Conservation (phyloP, 1,139 yeast species). For the Arxiozyma slooffiae region DNA sequence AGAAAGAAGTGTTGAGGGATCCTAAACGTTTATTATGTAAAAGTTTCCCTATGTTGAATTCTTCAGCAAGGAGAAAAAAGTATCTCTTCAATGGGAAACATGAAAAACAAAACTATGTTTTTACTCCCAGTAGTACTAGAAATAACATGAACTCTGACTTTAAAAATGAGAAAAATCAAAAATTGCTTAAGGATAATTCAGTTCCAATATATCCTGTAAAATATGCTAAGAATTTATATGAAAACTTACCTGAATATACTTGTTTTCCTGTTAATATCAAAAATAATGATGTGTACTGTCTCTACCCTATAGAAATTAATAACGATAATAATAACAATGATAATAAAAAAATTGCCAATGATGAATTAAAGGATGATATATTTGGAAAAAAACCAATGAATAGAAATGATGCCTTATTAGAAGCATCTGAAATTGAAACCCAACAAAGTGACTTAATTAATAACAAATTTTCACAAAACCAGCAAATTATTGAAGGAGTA, state of each 20-base stretch:
- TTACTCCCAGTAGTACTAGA: conserved; percentile 6
- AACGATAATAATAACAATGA: neutral
- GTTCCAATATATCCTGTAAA: conserved; percentile 20
- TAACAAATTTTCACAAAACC: neutral
- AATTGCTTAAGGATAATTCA: neutral
- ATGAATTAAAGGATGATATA: neutral
- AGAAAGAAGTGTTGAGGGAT: conserved; percentile 3
- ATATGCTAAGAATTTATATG: conserved; percentile 26
- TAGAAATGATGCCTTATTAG: neutral
- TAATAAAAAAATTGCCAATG: neutral
- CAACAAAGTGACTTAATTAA: conserved; percentile 3
- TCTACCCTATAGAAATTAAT: neutral
- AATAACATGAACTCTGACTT: neutral
- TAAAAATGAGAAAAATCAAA: neutral
- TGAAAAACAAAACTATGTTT: neutral
- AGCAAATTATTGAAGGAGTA: neutral
- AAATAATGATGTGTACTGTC: conserved; percentile 10
- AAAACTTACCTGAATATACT: conserved; percentile 23
- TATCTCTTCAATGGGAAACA: neutral
- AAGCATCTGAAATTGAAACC: conserved; percentile 1
- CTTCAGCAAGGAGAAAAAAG: neutral
- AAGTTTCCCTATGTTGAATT: neutral
- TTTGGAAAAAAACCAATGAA: neutral
- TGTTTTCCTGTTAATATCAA: conserved; percentile 25
- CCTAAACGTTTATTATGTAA: neutral